A percentile compares a stretch with the other conserved stretches of the same genome.
phyloP scores from a whole-genome alignment of 2,329 filamentous ascomycete species.

The Nakataea oryzae region DNA sequence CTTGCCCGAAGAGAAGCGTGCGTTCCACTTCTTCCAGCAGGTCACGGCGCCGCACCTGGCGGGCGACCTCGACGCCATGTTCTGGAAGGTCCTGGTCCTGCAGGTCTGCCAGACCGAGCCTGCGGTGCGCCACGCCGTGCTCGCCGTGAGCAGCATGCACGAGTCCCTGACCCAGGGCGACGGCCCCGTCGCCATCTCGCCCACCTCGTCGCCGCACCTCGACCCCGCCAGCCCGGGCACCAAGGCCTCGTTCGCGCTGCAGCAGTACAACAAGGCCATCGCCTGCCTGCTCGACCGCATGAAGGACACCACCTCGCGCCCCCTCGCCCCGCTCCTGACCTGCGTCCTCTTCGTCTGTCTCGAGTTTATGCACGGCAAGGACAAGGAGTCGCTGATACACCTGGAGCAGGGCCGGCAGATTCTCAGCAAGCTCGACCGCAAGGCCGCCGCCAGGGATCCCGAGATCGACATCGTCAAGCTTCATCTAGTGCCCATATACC shows the following conservation, averaged over 20 bases:
- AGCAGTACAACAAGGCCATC: conserved; percentile 11
- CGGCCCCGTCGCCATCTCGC: background rate
- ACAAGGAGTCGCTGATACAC: conserved; percentile 31
- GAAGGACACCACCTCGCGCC: background rate
- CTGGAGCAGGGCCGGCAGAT: conserved; percentile 32
- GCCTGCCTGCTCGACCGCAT: conserved; percentile 6
- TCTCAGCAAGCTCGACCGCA: conserved; percentile 20
- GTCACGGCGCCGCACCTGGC: conserved; percentile 29
- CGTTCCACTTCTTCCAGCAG: conserved; percentile 27
- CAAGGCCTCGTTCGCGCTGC: conserved; percentile 7
- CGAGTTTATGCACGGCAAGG: conserved; percentile 41
- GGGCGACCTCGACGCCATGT: conserved; percentile 26
- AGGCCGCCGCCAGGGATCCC: conserved; percentile 13
- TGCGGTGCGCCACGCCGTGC: conserved; percentile 17
- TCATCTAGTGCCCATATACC: conserved; percentile 31
- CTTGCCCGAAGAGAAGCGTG: conserved; percentile 19
- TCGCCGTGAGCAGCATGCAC: conserved; percentile 19
- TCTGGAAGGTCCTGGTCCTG: conserved; percentile 18
- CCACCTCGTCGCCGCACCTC: background rate
- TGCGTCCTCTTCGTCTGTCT: conserved; percentile 30
- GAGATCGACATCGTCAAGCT: conserved; percentile 26
- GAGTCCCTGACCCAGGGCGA: conserved; percentile 9
- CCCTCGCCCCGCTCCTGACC: conserved; percentile 7
- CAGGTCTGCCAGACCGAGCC: conserved; percentile 16
- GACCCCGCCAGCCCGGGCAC: background rate